These are phyloP conservation scores for Hygrophorus russula DNA, from an alignment of 768 basidiomycete species.

Conservation along the genomic window DNA sequence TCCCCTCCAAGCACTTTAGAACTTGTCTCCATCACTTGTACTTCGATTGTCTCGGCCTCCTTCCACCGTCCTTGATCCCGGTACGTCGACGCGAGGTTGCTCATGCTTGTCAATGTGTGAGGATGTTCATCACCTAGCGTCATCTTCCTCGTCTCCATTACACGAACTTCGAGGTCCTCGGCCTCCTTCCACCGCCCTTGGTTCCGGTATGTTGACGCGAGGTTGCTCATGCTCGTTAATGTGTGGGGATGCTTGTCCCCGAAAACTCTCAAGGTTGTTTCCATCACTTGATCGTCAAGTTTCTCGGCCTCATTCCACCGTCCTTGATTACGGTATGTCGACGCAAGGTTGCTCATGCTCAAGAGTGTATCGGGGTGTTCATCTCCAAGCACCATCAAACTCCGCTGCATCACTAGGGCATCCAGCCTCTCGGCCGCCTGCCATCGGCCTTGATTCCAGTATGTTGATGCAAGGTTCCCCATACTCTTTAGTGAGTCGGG, in stretches of 20 bases:
- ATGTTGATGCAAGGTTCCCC: neutral
- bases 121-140: too few relatives aligned
- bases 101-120: too few relatives aligned
- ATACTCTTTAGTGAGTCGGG: neutral
- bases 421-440: too few relatives aligned
- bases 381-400: neutral
- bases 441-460: neutral
- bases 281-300: neutral
- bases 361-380: neutral
- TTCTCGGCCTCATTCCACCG: slow-evolving; percentile 1
- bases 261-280: neutral
- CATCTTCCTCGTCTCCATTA: too few relatives aligned
- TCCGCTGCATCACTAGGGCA: neutral
- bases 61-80: too few relatives aligned
- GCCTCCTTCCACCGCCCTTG: slow-evolving; percentile 5
- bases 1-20: too few relatives aligned
- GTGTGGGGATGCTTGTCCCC: neutral
- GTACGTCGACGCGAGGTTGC: too few relatives aligned
- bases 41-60: too few relatives aligned
- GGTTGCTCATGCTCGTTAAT: neutral
- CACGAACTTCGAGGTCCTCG: too few relatives aligned
- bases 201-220: slow-evolving; percentile 5
- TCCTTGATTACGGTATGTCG: neutral
- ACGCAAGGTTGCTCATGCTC: neutral
- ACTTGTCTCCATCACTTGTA: too few relatives aligned